These are phyloP conservation scores for Penicillium sp. DNA, from an alignment of 2,329 filamentous ascomycete genomes.

Conservation along the genomic window DNA sequence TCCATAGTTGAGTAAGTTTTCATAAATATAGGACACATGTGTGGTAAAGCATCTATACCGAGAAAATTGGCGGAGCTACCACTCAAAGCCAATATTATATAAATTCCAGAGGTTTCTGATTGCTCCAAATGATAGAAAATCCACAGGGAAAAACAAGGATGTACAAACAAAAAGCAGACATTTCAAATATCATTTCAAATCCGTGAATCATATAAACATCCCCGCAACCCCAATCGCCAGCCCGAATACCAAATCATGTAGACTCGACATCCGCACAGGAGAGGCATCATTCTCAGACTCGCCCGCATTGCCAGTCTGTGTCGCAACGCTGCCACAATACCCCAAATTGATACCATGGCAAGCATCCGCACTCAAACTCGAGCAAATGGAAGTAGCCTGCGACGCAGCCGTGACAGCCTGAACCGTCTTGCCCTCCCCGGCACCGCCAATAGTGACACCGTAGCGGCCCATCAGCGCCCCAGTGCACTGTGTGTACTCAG, in stretches of 20 bases:
- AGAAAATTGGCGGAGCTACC: not conserved
- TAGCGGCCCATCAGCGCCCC: constrained; percentile 49
- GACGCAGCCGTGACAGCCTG: constrained; percentile 43
- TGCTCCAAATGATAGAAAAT: not conserved
- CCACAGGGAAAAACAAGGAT: constrained; percentile 6
- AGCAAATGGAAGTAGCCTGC: constrained; percentile 45
- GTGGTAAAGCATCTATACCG: no score
- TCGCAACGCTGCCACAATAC: constrained; percentile 41
- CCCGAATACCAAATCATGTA: constrained; percentile 45
- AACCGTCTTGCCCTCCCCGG: constrained; percentile 52
- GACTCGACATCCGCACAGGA: constrained; percentile 34
- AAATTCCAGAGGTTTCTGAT: not conserved
- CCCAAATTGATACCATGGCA: constrained; percentile 50
- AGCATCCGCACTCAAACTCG: constrained; percentile 46
- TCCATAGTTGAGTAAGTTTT: no score
- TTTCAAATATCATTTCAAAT: constrained; percentile 2
- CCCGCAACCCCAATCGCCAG: constrained; percentile 48
- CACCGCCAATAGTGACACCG: constrained; percentile 52
- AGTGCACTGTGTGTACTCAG: constrained; percentile 46
- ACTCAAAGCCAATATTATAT: not conserved
- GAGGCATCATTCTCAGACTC: constrained; percentile 29
- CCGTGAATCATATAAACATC: constrained; percentile 38
- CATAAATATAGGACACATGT: no score
- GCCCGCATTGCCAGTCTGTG: constrained; percentile 30
- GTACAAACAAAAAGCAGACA: constrained; percentile 7